Conservation (phyloP, 2,329 filamentous ascomycete genomes). For the Thelonectria olida region DNA sequence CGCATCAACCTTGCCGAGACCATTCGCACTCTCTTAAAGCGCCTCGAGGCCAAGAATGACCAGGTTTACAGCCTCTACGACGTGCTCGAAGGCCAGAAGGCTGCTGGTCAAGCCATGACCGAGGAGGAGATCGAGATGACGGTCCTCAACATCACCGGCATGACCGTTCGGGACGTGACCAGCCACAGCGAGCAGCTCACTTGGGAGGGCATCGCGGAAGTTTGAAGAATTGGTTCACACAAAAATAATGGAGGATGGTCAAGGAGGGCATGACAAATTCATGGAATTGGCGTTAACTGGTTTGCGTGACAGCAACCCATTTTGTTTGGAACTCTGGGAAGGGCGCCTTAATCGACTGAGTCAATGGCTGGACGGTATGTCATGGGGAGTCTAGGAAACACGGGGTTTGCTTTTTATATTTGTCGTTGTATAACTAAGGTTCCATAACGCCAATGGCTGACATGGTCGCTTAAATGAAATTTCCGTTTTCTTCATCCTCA, state of each 20-base stretch:
- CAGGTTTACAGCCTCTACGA: conserved; percentile 87
- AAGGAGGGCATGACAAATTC: conserved; percentile 21
- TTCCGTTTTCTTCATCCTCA: background rate
- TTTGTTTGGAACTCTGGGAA: conserved; percentile 25
- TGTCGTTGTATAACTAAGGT: conserved; percentile 32
- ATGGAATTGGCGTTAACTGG: conserved; percentile 36
- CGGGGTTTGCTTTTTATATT: conserved; percentile 25
- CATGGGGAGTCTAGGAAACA: conserved; percentile 35
- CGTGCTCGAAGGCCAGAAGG: conserved; percentile 82
- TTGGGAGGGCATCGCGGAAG: conserved; percentile 52
- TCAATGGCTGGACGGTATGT: conserved; percentile 36
- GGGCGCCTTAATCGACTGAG: conserved; percentile 10
- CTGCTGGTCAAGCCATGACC: conserved; percentile 68
- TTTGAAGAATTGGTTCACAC: conserved; percentile 22
- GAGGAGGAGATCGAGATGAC: conserved; percentile 72
- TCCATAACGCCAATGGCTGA: conserved; percentile 30
- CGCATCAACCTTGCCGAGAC: conserved; percentile 68
- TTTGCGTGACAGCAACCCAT: conserved; percentile 16
- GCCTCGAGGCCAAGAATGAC: conserved; percentile 77
- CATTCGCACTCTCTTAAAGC: conserved; percentile 69
- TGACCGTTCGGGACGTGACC: conserved; percentile 54
- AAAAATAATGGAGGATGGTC: conserved; percentile 19
- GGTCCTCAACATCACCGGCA: conserved; percentile 62
- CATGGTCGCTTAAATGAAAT: conserved; percentile 30
- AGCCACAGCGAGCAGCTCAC: conserved; percentile 50